A percentile compares a stretch with the other conserved stretches of the same genome.
Conservation (phyloP, 2,329 filamentous ascomycete genomes). For the Graphilbum sp. region DNA sequence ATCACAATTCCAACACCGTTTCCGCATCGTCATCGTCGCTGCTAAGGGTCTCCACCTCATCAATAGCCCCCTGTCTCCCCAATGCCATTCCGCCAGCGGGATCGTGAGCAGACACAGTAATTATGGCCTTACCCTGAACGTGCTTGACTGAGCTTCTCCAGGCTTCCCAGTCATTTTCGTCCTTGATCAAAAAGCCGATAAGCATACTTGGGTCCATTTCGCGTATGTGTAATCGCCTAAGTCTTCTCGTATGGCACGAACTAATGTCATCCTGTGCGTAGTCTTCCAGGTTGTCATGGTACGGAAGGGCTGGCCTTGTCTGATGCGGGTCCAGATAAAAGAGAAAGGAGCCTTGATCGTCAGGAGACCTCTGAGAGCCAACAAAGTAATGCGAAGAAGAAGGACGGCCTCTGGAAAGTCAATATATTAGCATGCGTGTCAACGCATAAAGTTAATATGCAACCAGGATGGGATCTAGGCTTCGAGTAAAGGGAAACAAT, state of each 20-base stretch:
- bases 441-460: no score
- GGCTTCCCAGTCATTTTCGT: conserved; percentile 65
- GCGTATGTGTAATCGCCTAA: conserved; percentile 66
- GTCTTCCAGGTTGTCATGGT: conserved; percentile 34
- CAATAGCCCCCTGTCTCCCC: conserved; percentile 59
- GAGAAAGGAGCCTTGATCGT: conserved; percentile 47
- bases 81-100: conserved; percentile 34
- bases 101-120: conserved; percentile 64
- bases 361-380: conserved; percentile 25
- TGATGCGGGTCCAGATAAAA: conserved; percentile 94
- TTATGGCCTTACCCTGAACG: conserved; percentile 67
- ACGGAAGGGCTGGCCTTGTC: conserved; percentile 60
- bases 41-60: conserved; percentile 81
- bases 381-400: conserved; percentile 62
- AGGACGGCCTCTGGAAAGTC: conserved; percentile 73
- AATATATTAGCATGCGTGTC: no score
- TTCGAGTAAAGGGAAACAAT: no score
- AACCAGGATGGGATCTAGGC: no score
- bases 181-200: conserved; percentile 75
- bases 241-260: conserved; percentile 72
- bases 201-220: conserved; percentile 99
- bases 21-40: conserved; percentile 51
- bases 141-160: conserved; percentile 67
- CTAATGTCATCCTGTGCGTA: conserved; percentile 60
- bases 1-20: conserved; percentile 16